These are phyloP conservation scores for Chaetomiaceae sp. DNA, from an alignment of 2,329 filamentous ascomycete genomes.

Conservation along the genomic window DNA sequence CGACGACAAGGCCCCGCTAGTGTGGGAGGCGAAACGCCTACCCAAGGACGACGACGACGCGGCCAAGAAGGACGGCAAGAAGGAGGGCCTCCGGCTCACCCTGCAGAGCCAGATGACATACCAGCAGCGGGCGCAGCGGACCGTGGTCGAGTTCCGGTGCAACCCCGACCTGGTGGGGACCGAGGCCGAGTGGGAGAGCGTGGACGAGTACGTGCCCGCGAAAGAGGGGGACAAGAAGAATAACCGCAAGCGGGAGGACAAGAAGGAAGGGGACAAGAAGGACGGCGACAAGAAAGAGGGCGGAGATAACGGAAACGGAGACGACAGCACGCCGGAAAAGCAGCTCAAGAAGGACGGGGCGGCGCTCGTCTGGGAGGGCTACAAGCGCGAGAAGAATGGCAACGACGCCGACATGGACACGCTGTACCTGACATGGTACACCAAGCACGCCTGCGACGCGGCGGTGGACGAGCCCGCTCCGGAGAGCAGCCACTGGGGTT, in stretches of 20 bases:
- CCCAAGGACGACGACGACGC: constrained; percentile 59
- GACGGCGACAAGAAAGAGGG: constrained; percentile 39
- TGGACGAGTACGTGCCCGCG: constrained; percentile 47
- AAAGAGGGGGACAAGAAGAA: constrained; percentile 16
- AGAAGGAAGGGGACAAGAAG: constrained; percentile 34
- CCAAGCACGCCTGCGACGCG: constrained; percentile 77
- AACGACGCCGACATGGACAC: constrained; percentile 46
- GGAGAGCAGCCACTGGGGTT: constrained; percentile 67
- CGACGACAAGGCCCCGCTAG: constrained; percentile 55
- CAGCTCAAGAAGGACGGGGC: constrained; percentile 52
- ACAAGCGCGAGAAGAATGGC: constrained; percentile 61
- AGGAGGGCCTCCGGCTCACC: constrained; percentile 67
- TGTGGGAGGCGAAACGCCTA: constrained; percentile 62
- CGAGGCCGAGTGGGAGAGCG: constrained; percentile 60
- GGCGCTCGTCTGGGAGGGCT: constrained; percentile 73
- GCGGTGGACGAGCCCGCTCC: constrained; percentile 37
- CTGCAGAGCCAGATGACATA: constrained; percentile 55
- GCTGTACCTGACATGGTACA: constrained; percentile 76
- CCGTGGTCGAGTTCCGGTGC: constrained; percentile 82
- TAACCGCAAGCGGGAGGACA: constrained; percentile 24
- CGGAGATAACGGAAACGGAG: constrained; percentile 29
- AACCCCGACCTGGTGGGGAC: constrained; percentile 66
- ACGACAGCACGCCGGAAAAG: constrained; percentile 41
- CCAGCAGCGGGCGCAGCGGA: constrained; percentile 58
- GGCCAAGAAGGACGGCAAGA: constrained; percentile 59